phyloP scores from a whole-genome alignment of 75 land plant species.

The Pinus taeda region DNA sequence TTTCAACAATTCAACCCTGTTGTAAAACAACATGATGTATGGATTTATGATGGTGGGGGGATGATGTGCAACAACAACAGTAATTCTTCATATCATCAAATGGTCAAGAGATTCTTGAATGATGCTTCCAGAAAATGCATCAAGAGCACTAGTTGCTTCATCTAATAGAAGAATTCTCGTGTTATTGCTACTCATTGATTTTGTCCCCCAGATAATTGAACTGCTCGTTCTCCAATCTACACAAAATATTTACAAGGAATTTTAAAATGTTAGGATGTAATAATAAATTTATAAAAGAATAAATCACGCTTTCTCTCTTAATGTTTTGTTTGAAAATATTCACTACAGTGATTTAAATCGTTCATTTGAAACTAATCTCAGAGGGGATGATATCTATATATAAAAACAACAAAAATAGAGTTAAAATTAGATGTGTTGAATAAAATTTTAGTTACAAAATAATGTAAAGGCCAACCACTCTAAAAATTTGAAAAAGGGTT shows the following conservation, averaged over 20 bases:
- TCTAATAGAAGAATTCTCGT: slow-evolving; percentile 81
- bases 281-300: no score
- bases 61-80: slow-evolving; percentile 92
- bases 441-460: no score
- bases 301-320: no score
- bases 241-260: background rate
- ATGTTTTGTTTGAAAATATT: no score
- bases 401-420: no score
- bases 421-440: no score
- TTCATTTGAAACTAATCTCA: no score
- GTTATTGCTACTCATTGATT: slow-evolving; percentile 96
- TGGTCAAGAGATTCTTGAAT: slow-evolving; percentile 96
- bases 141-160: slow-evolving; percentile 98
- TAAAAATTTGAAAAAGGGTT: no score
- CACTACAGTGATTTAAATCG: no score
- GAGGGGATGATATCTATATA: no score
- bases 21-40: slow-evolving; percentile 82
- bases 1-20: slow-evolving; percentile 84
- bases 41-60: slow-evolving; percentile 90
- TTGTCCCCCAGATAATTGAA: slow-evolving; percentile 94
- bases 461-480: no score
- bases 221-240: slow-evolving; percentile 95
- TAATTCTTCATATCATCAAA: slow-evolving; percentile 93
- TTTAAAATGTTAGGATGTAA: no score
- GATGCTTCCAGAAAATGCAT: slow-evolving; percentile 87